Conservation (phyloP, 768 basidiomycete genomes). For the Mrakia frigida region DNA sequence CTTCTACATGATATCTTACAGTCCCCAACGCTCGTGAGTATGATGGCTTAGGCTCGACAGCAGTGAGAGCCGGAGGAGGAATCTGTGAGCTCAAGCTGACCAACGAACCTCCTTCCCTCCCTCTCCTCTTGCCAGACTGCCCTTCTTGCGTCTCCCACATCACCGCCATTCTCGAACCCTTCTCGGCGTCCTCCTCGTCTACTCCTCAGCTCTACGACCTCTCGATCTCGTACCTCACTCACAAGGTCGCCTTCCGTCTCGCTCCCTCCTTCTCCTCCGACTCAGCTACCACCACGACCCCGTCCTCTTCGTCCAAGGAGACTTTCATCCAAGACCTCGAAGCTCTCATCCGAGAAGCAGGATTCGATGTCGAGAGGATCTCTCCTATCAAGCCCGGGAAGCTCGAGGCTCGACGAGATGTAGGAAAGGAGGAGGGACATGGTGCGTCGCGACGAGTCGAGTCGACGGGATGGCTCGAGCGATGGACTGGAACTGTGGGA, state of each 20-base stretch:
- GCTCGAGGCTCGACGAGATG: not conserved
- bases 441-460: not conserved
- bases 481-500: not conserved
- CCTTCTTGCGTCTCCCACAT: conserved; percentile 31
- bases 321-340: not conserved
- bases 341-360: not conserved
- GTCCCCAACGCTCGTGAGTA: conserved; percentile 25
- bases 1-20: not conserved
- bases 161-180: conserved; percentile 17
- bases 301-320: not conserved
- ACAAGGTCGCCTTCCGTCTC: conserved; percentile 20
- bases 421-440: not conserved
- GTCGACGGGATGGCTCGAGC: not conserved
- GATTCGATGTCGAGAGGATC: conserved; percentile 23
- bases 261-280: not conserved
- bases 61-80: too few relatives aligned
- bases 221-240: conserved; percentile 26
- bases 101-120: not conserved
- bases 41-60: not conserved
- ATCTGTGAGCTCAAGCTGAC: not conserved
- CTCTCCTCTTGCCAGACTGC: conserved; percentile 22
- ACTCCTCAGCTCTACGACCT: conserved; percentile 7
- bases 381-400: not conserved
- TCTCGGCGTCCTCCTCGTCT: not conserved
- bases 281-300: not conserved